A percentile compares a stretch with the other conserved stretches of the same genome.
phyloP scores from a whole-genome alignment of 179 eudicot genomes.

The Vitellaria paradoxa region DNA sequence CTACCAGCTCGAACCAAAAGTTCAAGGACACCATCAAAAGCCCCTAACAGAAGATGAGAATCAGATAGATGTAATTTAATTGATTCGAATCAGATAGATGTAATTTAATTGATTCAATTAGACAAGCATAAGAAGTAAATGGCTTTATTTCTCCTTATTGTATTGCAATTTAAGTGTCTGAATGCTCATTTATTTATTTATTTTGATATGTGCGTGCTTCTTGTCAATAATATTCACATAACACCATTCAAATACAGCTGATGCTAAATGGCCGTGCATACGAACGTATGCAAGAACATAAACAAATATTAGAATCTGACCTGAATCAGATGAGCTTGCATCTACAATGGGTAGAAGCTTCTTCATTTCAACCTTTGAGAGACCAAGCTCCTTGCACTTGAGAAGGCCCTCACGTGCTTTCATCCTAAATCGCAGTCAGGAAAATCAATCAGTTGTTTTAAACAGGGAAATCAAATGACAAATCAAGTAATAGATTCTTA shows the following conservation, averaged over 20 bases:
- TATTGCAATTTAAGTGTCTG: neutral
- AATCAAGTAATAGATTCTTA: neutral
- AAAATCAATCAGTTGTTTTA: neutral
- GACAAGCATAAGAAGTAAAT: neutral
- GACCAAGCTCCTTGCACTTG: constrained; percentile 93
- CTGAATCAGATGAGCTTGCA: constrained; percentile 98
- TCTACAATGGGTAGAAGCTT: constrained; percentile 97
- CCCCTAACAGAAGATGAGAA: constrained; percentile 39
- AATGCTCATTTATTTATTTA: neutral
- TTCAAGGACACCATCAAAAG: constrained; percentile 97
- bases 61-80: neutral
- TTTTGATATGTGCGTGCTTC: no score
- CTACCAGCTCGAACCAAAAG: constrained; percentile 96
- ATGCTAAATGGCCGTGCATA: no score
- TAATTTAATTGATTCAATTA: no score
- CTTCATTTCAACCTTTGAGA: constrained; percentile 95
- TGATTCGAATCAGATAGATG: neutral
- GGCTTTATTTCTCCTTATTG: neutral
- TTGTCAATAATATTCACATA: neutral
- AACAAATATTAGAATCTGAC: constrained; percentile 27
- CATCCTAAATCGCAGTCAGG: constrained; percentile 56
- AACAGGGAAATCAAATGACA: neutral
- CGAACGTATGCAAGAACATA: neutral
- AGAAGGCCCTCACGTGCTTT: constrained; percentile 97
- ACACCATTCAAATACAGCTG: neutral